These are phyloP conservation scores for Chalciporus sphaerocephalus DNA, from an alignment of 768 basidiomycete genomes.

Conservation along the genomic window DNA sequence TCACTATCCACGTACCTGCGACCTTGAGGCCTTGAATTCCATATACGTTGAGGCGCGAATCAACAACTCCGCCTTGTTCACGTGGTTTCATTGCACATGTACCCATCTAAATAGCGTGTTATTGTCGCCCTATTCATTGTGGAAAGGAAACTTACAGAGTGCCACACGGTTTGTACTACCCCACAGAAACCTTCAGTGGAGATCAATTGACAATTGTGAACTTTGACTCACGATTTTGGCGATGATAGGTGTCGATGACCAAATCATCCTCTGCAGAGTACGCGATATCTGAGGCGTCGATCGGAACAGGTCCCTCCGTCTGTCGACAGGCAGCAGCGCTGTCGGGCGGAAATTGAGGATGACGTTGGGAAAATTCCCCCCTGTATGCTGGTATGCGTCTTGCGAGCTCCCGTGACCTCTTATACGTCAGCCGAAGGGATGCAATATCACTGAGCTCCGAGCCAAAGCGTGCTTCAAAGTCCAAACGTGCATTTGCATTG, in stretches of 20 bases:
- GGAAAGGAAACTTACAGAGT: slow-evolving; percentile 15
- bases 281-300: slow-evolving; percentile 28
- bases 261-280: slow-evolving; percentile 35
- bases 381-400: slow-evolving; percentile 45
- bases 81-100: slow-evolving; percentile 69
- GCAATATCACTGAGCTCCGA: slow-evolving; percentile 44
- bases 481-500: slow-evolving; percentile 38
- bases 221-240: slow-evolving; percentile 15
- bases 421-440: slow-evolving; percentile 52
- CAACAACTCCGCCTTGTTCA: slow-evolving; percentile 58
- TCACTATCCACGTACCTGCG: slow-evolving; percentile 39
- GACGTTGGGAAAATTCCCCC: slow-evolving; percentile 13
- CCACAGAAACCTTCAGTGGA: background rate
- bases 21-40: slow-evolving; percentile 57
- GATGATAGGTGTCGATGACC: slow-evolving; percentile 27
- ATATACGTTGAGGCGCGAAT: slow-evolving; percentile 57
- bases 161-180: slow-evolving; percentile 11
- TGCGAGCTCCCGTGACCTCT: slow-evolving; percentile 47
- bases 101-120: slow-evolving; percentile 40
- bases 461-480: slow-evolving; percentile 45
- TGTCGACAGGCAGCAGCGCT: slow-evolving; percentile 28
- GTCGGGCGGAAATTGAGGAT: slow-evolving; percentile 29
- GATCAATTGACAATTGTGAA: background rate
- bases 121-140: background rate
- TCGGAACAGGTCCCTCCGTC: slow-evolving; percentile 15